Conservation (phyloP, 176 grass and related monocot species). For the Phoenix roebelenii region DNA sequence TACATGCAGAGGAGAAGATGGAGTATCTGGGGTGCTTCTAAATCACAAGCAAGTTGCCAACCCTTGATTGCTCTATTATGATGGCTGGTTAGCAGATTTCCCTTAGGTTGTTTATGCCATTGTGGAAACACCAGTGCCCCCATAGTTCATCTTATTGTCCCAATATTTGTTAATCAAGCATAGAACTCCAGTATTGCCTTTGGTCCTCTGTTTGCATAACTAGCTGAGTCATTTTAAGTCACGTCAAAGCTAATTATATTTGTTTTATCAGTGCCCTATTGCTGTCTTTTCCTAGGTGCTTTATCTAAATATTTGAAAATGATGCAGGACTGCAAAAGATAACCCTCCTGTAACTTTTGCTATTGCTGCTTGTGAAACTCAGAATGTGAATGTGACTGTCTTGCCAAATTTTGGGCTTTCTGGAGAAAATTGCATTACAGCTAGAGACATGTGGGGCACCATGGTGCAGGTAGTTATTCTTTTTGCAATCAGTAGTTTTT, state of each 20-base stretch:
- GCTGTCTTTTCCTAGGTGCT: no score
- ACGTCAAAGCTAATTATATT: no score
- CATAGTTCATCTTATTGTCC: no score
- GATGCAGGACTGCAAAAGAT: slow-evolving; percentile 69
- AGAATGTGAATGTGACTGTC: slow-evolving; percentile 83
- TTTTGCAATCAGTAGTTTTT: background rate
- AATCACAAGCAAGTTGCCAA: slow-evolving; percentile 90
- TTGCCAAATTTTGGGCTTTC: slow-evolving; percentile 84
- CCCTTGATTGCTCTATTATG: slow-evolving; percentile 27
- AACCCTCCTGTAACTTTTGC: slow-evolving; percentile 95
- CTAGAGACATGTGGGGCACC: slow-evolving; percentile 79
- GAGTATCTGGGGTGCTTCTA: slow-evolving; percentile 85
- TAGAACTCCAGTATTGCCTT: no score
- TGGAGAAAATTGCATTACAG: slow-evolving; percentile 71
- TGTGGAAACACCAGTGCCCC: background rate
- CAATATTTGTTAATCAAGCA: no score
- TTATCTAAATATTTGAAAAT: slow-evolving; percentile 10
- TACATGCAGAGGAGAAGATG: slow-evolving; percentile 68
- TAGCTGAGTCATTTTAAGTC: no score
- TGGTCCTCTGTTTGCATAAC: no score
- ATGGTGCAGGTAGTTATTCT: slow-evolving; percentile 52
- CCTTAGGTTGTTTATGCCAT: slow-evolving; percentile 8
- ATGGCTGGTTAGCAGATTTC: slow-evolving; percentile 20
- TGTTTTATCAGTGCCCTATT: no score
- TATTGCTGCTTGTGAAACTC: slow-evolving; percentile 79